Base-by-base conservation (phyloP, 148 eudicot genomes). In the Rhododendron mucronatum region DNA sequence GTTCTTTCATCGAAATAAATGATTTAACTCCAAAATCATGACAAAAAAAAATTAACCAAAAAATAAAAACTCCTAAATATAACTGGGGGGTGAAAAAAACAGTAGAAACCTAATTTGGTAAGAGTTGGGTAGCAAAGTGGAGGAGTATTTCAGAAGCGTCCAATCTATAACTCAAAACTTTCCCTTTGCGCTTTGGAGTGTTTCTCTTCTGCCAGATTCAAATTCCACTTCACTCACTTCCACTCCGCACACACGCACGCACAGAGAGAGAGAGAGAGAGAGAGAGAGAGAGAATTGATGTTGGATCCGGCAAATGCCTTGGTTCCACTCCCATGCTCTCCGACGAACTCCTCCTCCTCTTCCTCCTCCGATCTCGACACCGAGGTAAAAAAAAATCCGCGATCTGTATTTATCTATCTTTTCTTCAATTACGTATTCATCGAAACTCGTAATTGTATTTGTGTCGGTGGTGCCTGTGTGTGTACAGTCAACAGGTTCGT, bases 301-400 rank as follows among this genome's bases (percentile, higher is more conserved):
- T 78, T 85, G 65, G 92, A 92, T 91, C 94, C 94, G 73, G 88
- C 86, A 78, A 88, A 59, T 82, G 87, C 88, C 65, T 8, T 90
- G 65, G 44, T 88, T 55, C 91, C 87, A 3, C 91, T 83, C 3
- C 86, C 87, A 3, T 87, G 87, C 1, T 92, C 94, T 20, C 94
- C 92, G 37, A 90, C 91, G 1, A 83, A 67, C 73, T 67, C 23
- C 45, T 92, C 94, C 82, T 92, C 94, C 44, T 5, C 89, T 30
- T 92, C 94, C 48, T 91, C 92, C 13, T 91, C 94, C 77, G 94
- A 92, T 92, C 91, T 91, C 73, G 92, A 92, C 85, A 89, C 92
- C 14, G 91, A 92, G 91, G 91, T 89, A 82, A 35, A 20, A 20
- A 59, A 20, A 59, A 20, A 59, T 21, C 61, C 61, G 21, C 61